Evolutionary conservation across 2,329 filamentous ascomycete genomes (phyloP).

Genomic region (Botrytis paeoniae): DNA sequence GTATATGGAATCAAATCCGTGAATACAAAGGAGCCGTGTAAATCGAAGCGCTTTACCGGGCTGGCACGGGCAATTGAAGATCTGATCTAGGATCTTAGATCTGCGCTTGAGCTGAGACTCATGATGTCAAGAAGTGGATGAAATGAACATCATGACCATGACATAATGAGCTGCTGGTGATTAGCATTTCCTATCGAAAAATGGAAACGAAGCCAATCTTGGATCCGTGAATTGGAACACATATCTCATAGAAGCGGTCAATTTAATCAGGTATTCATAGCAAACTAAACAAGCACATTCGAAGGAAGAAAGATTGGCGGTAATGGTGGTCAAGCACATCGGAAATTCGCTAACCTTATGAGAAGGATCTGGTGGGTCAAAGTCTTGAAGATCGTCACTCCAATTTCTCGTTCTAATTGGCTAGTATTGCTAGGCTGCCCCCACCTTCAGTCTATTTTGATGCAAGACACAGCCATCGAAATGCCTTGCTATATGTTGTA

Average conservation of each 20-base stretch:
- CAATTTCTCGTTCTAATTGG: neutral
- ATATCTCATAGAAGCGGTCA: neutral
- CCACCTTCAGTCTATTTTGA: neutral
- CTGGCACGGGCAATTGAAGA: neutral
- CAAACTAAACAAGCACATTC: neutral
- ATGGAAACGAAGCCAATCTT: neutral
- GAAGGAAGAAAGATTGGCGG: neutral
- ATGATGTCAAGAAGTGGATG: neutral
- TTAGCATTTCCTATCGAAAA: neutral
- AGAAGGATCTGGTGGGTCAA: neutral
- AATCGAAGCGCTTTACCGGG: neutral
- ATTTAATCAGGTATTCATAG: neutral
- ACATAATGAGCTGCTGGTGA: neutral
- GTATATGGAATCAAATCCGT: neutral
- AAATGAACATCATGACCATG: neutral
- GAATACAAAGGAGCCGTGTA: neutral
- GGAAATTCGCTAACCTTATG: neutral
- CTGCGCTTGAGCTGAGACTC: neutral
- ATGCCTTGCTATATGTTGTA: neutral
- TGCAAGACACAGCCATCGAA: neutral
- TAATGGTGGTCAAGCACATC: neutral
- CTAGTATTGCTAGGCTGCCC: neutral
- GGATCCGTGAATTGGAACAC: neutral
- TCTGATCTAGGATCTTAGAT: neutral
- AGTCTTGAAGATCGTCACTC: neutral